Evolutionary conservation across 495 filamentous ascomycete species (phyloP).

Genomic region (Extremus antarcticus): DNA sequence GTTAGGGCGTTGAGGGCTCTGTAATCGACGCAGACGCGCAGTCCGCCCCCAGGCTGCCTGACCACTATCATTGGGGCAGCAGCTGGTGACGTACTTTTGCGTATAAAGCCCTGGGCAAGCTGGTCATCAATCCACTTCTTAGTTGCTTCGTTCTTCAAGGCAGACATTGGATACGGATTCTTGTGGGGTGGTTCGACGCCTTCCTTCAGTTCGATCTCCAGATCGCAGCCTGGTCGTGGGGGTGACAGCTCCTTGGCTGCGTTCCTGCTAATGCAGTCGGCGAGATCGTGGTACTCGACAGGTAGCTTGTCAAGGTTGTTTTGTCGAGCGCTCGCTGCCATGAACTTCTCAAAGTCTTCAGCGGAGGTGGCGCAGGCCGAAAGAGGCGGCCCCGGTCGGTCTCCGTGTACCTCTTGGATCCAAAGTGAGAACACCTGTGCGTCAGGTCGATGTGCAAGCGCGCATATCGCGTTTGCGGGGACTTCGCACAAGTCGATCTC

Average conservation of each 20-base stretch:
- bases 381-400: too few species aligned
- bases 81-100: not conserved
- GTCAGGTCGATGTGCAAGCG: too few species aligned
- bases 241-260: not conserved
- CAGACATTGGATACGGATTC: not conserved
- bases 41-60: conserved; percentile 12
- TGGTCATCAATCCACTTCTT: not conserved
- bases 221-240: not conserved
- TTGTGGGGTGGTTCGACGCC: not conserved
- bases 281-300: not conserved
- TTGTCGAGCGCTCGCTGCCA: too few species aligned
- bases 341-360: too few species aligned
- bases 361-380: too few species aligned
- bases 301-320: too few species aligned
- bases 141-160: not conserved
- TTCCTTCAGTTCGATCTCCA: not conserved
- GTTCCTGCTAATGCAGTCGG: not conserved
- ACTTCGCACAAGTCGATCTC: too few species aligned
- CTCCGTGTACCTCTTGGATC: too few species aligned
- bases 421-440: too few species aligned
- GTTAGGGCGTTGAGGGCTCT: conserved; percentile 18
- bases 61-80: conserved; percentile 19
- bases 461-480: too few species aligned
- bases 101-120: not conserved
- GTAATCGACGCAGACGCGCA: conserved; percentile 22